Conservation (phyloP, 768 basidiomycete species). For the Scleroderma citrinum region DNA sequence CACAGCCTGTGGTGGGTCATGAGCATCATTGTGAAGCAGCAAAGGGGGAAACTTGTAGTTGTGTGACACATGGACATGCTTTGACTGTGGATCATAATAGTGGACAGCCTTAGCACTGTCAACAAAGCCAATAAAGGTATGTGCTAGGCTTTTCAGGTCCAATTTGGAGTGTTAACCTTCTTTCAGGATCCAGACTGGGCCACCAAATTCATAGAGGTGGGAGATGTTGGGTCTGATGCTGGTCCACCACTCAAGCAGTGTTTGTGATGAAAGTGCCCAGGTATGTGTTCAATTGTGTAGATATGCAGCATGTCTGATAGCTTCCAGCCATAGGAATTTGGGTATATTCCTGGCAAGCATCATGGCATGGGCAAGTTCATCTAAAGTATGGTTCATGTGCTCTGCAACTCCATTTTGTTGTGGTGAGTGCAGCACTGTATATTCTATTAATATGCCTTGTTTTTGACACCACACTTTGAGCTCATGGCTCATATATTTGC, state of each 20-base stretch:
- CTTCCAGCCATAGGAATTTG: no score
- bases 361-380: slow-evolving; percentile 19
- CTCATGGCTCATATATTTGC: slow-evolving; percentile 13
- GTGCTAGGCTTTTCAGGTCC: neutral
- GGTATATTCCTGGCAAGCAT: neutral
- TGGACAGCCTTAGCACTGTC: no score
- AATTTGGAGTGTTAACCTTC: neutral
- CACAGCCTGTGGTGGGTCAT: neutral
- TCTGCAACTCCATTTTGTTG: no score
- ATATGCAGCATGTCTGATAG: no score
- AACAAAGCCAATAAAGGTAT: no score
- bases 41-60: neutral
- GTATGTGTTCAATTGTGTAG: no score
- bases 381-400: slow-evolving; percentile 28
- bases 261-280: no score
- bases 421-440: no score
- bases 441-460: no score
- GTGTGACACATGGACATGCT: neutral
- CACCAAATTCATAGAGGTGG: neutral
- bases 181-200: neutral
- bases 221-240: no score
- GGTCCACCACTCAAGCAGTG: no score
- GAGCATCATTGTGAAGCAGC: no score
- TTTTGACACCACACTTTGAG: slow-evolving; percentile 18
- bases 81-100: neutral